phyloP scores from a whole-genome alignment of 352 stramenopile genomes.

The Thraustochytrium striatum region DNA sequence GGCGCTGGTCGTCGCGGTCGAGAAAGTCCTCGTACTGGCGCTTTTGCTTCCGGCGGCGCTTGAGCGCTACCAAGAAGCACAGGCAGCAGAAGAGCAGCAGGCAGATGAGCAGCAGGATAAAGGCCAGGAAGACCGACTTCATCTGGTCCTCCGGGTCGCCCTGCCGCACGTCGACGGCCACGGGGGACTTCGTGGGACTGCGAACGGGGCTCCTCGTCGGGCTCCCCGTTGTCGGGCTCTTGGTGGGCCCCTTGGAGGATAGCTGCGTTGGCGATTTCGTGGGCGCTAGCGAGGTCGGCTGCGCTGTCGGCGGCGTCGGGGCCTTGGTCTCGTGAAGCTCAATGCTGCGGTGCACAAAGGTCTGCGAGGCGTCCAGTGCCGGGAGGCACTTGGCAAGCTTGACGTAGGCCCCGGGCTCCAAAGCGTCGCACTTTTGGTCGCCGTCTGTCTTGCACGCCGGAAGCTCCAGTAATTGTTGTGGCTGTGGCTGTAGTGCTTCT shows the following conservation, averaged over 20 bases:
- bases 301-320: not conserved
- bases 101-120: not conserved
- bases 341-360: too few species aligned
- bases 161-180: not conserved
- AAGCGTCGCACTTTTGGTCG: not conserved
- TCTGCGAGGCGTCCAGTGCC: not conserved
- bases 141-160: not conserved
- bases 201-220: too few species aligned
- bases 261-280: not conserved
- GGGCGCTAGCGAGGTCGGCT: not conserved
- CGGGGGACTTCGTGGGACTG: too few species aligned
- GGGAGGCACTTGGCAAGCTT: conserved; percentile 17
- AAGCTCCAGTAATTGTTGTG: too few species aligned
- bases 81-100: not conserved
- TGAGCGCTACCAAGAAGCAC: not conserved
- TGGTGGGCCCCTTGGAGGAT: not conserved
- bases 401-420: conserved; percentile 11
- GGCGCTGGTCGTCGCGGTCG: not conserved
- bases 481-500: not conserved
- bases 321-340: too few species aligned
- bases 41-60: conserved; percentile 10
- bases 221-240: not conserved
- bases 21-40: not conserved
- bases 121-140: conserved; percentile 1
- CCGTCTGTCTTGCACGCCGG: too few species aligned